Conservation (phyloP, 768 basidiomycete species). For the Leccinellum albellum region DNA sequence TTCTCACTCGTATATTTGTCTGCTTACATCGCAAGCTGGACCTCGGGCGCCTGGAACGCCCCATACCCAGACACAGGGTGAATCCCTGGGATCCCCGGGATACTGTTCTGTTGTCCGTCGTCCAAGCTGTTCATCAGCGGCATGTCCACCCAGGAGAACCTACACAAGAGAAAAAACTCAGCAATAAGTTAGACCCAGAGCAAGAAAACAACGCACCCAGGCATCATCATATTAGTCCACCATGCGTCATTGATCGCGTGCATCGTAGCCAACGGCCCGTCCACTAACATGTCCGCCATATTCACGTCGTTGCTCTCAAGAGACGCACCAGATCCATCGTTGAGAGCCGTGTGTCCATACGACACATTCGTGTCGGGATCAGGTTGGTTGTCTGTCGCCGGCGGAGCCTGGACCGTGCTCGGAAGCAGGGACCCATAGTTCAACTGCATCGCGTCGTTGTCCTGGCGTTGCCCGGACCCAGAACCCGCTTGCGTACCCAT, state of each 20-base stretch:
- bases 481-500: slow-evolving; percentile 9
- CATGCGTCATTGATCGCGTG: slow-evolving; percentile 66
- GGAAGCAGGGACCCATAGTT: slow-evolving; percentile 13
- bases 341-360: slow-evolving; percentile 29
- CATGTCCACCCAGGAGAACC: slow-evolving; percentile 33
- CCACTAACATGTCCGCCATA: slow-evolving; percentile 29
- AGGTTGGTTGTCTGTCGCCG: slow-evolving; percentile 12
- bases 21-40: slow-evolving; percentile 25
- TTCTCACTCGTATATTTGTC: not conserved
- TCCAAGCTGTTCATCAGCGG: slow-evolving; percentile 22
- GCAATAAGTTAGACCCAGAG: not conserved
- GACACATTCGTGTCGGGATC: slow-evolving; percentile 39
- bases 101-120: slow-evolving; percentile 10
- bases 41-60: slow-evolving; percentile 14
- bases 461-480: slow-evolving; percentile 16
- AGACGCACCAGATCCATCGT: not conserved
- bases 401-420: not conserved
- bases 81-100: slow-evolving; percentile 15
- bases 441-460: slow-evolving; percentile 31
- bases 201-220: slow-evolving; percentile 40
- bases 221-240: slow-evolving; percentile 85
- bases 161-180: not conserved
- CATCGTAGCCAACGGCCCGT: slow-evolving; percentile 68
- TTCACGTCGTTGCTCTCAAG: slow-evolving; percentile 15
- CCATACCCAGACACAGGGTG: slow-evolving; percentile 21